Conservation (phyloP, 2,329 filamentous ascomycete species). For the Cercospora citrullina region DNA sequence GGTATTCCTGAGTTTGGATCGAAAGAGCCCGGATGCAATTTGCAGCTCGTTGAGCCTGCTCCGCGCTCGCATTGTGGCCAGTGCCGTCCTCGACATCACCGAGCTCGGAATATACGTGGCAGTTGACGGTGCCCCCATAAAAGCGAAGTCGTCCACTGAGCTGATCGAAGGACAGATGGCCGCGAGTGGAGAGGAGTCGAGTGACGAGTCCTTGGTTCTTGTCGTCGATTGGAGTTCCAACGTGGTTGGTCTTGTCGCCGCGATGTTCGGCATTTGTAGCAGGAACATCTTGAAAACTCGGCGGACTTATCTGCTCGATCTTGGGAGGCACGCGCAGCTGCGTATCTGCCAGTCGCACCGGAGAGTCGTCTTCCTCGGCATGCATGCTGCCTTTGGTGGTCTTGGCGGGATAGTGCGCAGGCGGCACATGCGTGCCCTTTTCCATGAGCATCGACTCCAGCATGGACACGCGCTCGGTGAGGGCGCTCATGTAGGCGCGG, state of each 20-base stretch:
- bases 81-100: slow-evolving; percentile 22
- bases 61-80: slow-evolving; percentile 16
- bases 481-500: slow-evolving; percentile 31
- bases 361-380: slow-evolving; percentile 28
- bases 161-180: slow-evolving; percentile 33
- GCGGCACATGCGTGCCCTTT: slow-evolving; percentile 26
- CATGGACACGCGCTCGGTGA: slow-evolving; percentile 31
- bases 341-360: slow-evolving; percentile 10
- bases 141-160: slow-evolving; percentile 29
- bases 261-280: slow-evolving; percentile 18
- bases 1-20: slow-evolving; percentile 30
- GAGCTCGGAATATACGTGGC: slow-evolving; percentile 30
- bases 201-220: slow-evolving; percentile 31
- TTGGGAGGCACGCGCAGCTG: slow-evolving; percentile 9
- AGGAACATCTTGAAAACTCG: slow-evolving; percentile 19
- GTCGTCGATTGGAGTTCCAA: slow-evolving; percentile 27
- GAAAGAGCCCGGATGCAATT: slow-evolving; percentile 29
- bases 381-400: slow-evolving; percentile 28
- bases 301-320: slow-evolving; percentile 24
- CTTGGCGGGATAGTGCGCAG: slow-evolving; percentile 31
- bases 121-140: slow-evolving; percentile 33
- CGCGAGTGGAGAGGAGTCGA: slow-evolving; percentile 29
- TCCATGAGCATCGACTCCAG: slow-evolving; percentile 32
- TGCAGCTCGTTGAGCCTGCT: slow-evolving; percentile 30
- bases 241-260: slow-evolving; percentile 16